A percentile compares a stretch with the other conserved stretches of the same genome.
phyloP scores from a whole-genome alignment of 805 yeast genomes.

The Saturnispora halmiae region DNA sequence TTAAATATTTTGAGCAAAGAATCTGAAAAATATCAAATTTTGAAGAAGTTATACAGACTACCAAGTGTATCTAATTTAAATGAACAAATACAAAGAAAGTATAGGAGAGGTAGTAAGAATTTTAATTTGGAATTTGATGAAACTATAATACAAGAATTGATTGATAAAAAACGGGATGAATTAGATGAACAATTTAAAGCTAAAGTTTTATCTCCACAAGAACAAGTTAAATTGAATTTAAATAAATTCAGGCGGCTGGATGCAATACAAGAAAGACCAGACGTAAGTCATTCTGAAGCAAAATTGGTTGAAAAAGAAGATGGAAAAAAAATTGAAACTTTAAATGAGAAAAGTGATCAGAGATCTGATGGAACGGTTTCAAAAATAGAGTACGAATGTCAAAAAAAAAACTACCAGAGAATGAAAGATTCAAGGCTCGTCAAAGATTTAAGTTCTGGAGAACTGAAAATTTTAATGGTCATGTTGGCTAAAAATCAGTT shows the following conservation, averaged over 20 bases:
- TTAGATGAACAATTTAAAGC: background rate
- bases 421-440: constrained; percentile 7
- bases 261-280: constrained; percentile 12
- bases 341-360: background rate
- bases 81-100: constrained; percentile 9
- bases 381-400: background rate
- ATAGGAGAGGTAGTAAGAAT: constrained; percentile 6
- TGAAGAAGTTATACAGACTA: constrained; percentile 20
- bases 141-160: constrained; percentile 7
- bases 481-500: constrained; percentile 3
- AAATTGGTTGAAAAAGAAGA: background rate
- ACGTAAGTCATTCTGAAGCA: background rate
- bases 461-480: background rate
- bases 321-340: background rate
- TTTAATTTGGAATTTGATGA: constrained; percentile 13
- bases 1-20: constrained; percentile 16
- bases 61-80: constrained; percentile 23
- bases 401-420: background rate
- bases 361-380: background rate
- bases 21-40: constrained; percentile 20
- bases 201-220: background rate
- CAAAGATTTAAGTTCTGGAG: background rate
- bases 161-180: constrained; percentile 8
- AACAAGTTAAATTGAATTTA: constrained; percentile 13
- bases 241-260: constrained; percentile 12